These are phyloP conservation scores for Parathielavia hyrcaniae DNA, from an alignment of 495 filamentous ascomycete genomes.

Conservation along the genomic window DNA sequence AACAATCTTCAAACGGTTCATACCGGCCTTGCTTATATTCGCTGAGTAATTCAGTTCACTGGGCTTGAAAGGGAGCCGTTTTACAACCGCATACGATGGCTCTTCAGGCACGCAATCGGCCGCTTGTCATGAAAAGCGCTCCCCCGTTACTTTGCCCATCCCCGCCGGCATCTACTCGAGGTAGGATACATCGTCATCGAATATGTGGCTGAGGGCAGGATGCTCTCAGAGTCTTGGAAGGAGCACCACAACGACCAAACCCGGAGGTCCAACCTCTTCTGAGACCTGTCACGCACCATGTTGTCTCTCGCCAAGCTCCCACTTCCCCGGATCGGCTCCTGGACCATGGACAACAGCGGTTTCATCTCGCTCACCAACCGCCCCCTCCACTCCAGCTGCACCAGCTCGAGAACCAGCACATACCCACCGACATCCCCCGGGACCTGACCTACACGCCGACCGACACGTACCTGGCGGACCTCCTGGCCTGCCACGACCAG, in stretches of 20 bases:
- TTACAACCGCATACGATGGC: not conserved
- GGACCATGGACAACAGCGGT: not conserved
- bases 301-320: not conserved
- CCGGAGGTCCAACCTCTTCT: constrained; percentile 18
- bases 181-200: constrained; percentile 26
- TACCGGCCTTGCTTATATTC: too few species aligned
- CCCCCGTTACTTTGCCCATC: not conserved
- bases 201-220: constrained; percentile 23
- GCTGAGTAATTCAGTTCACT: not conserved
- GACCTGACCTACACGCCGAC: not conserved
- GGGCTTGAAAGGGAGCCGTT: not conserved
- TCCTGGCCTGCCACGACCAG: not conserved
- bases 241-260: constrained; percentile 18
- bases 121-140: not conserved
- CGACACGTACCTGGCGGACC: not conserved
- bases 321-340: not conserved
- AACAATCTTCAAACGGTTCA: not conserved
- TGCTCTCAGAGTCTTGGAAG: constrained; percentile 36
- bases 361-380: not conserved
- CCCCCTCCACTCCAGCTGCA: not conserved
- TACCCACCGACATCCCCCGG: not conserved
- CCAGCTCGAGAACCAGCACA: not conserved
- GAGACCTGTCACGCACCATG: not conserved
- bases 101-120: not conserved
- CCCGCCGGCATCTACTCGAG: not conserved